Conservation (phyloP, 208 protist species). For the Spongospora subterranea region DNA sequence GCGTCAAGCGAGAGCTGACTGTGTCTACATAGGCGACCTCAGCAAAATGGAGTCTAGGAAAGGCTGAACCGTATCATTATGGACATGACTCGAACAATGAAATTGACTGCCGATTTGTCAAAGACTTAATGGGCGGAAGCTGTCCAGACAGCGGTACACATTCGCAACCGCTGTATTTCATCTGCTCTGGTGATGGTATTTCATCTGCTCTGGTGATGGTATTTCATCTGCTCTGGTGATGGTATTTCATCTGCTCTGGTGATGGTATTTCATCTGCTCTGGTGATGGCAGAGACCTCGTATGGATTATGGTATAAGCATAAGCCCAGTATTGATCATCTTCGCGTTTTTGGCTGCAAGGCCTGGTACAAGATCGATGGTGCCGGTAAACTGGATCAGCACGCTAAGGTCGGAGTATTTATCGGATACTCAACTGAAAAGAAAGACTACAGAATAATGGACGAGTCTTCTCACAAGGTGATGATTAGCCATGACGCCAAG, state of each 20-base stretch:
- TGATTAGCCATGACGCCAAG: not conserved
- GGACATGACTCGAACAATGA: slow-evolving; percentile 28
- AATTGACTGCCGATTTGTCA: not conserved
- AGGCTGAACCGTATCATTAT: not conserved
- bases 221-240: too few relatives aligned
- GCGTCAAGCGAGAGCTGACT: slow-evolving; percentile 21
- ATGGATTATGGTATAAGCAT: not conserved
- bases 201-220: too few relatives aligned
- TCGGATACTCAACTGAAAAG: not conserved
- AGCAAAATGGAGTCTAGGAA: slow-evolving; percentile 30
- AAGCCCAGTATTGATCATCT: not conserved
- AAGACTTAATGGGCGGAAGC: slow-evolving; percentile 41
- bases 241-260: too few relatives aligned
- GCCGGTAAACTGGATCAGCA: slow-evolving; percentile 10
- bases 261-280: not conserved
- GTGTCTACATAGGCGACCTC: not conserved
- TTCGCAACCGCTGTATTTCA: slow-evolving; percentile 17
- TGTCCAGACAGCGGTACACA: slow-evolving; percentile 14
- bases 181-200: not conserved
- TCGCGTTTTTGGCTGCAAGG: not conserved
- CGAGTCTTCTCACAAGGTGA: not conserved
- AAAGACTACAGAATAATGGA: not conserved
- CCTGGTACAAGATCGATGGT: not conserved
- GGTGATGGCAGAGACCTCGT: not conserved
- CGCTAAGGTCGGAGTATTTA: not conserved